Percentiles rank a stretch among this genome's conserved stretches.
Conservation (phyloP, 371 early-diverging fungal species). For the Apophysomyces sp. region DNA sequence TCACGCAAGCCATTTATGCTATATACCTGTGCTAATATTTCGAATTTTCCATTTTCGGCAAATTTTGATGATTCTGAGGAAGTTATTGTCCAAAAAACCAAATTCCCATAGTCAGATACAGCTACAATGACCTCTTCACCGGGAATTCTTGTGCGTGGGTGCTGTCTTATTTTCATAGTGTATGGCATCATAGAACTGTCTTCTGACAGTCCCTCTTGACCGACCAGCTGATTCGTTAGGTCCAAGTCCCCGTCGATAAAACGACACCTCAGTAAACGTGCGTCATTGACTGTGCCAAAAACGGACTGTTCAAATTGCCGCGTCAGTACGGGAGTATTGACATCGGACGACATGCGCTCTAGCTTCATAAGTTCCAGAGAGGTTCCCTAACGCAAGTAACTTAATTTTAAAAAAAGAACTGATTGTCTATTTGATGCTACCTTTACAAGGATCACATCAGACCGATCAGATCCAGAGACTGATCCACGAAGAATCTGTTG, state of each 20-base stretch:
- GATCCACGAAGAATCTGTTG: conserved; percentile 27
- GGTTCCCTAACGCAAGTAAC: conserved; percentile 18
- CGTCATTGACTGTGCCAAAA: conserved; percentile 33
- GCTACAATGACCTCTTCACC: conserved; percentile 35
- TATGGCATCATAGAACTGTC: conserved; percentile 10
- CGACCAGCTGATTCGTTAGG: not conserved
- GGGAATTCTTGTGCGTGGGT: conserved; percentile 21
- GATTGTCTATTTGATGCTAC: conserved; percentile 6
- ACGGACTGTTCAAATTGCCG: conserved; percentile 28
- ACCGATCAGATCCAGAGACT: conserved; percentile 6
- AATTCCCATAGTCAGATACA: conserved; percentile 41
- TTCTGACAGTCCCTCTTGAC: not conserved
- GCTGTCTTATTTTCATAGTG: conserved; percentile 10
- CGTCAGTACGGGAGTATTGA: conserved; percentile 5
- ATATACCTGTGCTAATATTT: conserved; percentile 30
- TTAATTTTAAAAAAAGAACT: not conserved
- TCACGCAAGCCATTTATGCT: not conserved
- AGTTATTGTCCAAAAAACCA: conserved; percentile 30
- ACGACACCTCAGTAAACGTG: conserved; percentile 16
- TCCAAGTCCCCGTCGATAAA: conserved; percentile 7
- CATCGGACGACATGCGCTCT: not conserved
- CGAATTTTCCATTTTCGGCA: conserved; percentile 24
- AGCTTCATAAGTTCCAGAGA: conserved; percentile 23
- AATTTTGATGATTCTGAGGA: conserved; percentile 2
- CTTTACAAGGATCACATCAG: conserved; percentile 31